Base-by-base conservation (phyloP, 2,329 filamentous ascomycete genomes). In the Arthroderma uncinatum region DNA sequence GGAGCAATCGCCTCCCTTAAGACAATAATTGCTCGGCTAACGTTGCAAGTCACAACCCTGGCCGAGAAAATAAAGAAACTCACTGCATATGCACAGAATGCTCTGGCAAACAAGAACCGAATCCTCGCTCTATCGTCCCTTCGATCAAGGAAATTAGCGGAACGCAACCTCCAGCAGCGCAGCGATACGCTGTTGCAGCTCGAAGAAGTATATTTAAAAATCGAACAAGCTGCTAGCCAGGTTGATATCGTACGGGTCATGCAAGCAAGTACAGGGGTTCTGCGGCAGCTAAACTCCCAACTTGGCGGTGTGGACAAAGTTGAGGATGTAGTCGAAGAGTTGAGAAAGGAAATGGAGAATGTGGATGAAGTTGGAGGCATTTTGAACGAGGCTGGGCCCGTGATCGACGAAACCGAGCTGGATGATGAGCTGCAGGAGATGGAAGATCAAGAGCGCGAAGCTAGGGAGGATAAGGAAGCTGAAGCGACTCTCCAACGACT, bases 361-460 rank as follows among this genome's bases (percentile, higher is more conserved):
- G 83, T 86, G 23, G 90, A 96, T 67, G 92, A 97, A 73, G 81
- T 97, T 21, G 82, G 83, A 28, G 82, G 79, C 57, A 84, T 92
- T 40, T 79, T 97, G 61, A 83, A 84, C 55, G 89, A 93, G 62
- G 77, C 74, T 10, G 67, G 64, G 40, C 70, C 63, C 56, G 71
- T 67, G 61, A 76, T 95, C 33, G 89, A 95, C 68, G 91, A 95
- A 66, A 79, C 67, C 19, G 91, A 94, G 69, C 82, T 97, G 57
- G 90, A 96, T 63, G 87, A 92, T 59, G 92, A 96, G 74, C 78
- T 97, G 50, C 86, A 87, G 63, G 84, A 79, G 2, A 75, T 98
- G 74, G 84, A 91, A 71, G 75, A 75, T 65, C 79, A 80, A 66
- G 78, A 82, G 58, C 68, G 65, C 59, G 68, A 77, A 64, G 75